Evolutionary conservation across 2,329 filamentous ascomycete genomes (phyloP), one percentile per base, ranked within the genome.

Genomic region (Talaromyces amestolkiae): DNA sequence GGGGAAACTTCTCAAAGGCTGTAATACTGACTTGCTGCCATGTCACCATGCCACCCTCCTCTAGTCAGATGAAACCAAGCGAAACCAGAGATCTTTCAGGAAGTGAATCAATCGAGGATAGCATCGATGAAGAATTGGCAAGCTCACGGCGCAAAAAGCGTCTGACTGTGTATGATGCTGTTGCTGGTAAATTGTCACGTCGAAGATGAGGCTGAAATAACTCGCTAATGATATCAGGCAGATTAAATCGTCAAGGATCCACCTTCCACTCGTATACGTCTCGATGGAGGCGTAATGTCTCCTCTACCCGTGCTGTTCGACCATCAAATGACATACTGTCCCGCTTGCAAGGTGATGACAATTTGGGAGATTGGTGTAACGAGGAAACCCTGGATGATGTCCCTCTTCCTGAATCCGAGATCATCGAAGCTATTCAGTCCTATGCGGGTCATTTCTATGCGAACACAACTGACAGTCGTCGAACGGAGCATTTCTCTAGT

Each of bases 321-420:
- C 79, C 82, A 0, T 85, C 87, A 2, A 86, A 88, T 68, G 85
- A 89, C 69, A 80, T 86, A 5, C 79, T 89, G 2, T 86, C 86
- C 71, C 83, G 83, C 58, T 79, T 84, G 83, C 78, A 82, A 65
- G 85, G 87, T 71, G 78, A 81, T 66, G 83, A 87, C 69, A 76
- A 81, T 39, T 27, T 33, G 24, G 56, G 33, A 27, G 88, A 88
- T 71, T 83, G 83, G 63, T 83, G 84, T 2, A 76, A 86, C 70
- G 78, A 81, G 60, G 69, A 78, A 6, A 75, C 87, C 13, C 72
- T 76, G 2, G 47, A 37, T 41, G 69, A 75, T 17, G 65, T 71
- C 47, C 70, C 72, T 22, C 77, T 89, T 7, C 87, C 87, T 4
- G 80, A 80, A 61, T 84, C 84, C 11, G 86, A 88, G 59, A 72